A percentile compares a stretch with the other conserved stretches of the same genome.
Evolutionary conservation across 495 filamentous ascomycete species (phyloP).

Genomic region (Penicillium simplicissimum): DNA sequence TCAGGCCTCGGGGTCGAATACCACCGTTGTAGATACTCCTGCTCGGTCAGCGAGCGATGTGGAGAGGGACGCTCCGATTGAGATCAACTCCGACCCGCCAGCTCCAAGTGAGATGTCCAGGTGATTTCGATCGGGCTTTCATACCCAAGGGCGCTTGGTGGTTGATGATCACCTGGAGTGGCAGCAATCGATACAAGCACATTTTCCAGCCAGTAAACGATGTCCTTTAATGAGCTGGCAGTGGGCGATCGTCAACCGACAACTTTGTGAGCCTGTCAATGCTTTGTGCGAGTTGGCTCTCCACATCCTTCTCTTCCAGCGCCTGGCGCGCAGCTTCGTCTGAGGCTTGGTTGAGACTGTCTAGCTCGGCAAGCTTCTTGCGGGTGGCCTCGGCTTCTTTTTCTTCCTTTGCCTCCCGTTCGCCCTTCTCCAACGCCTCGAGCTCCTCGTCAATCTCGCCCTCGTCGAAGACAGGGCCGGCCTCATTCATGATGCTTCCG

Average conservation of each 20-base stretch:
- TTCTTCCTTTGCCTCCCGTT: conserved; percentile 58
- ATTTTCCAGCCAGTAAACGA: neutral
- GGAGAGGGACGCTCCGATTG: conserved; percentile 1
- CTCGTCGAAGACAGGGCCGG: conserved; percentile 67
- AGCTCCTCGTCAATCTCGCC: conserved; percentile 87
- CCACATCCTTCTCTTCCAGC: conserved; percentile 27
- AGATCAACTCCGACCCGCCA: conserved; percentile 1
- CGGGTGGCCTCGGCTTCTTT: conserved; percentile 46
- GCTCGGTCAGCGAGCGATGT: neutral
- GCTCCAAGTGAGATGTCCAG: conserved; percentile 4
- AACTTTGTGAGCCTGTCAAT: conserved; percentile 44
- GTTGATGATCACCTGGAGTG: neutral
- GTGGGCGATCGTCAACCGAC: conserved; percentile 43
- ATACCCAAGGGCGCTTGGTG: neutral
- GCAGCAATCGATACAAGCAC: neutral
- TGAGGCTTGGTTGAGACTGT: conserved; percentile 40
- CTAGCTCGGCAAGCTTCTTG: conserved; percentile 48
- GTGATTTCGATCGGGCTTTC: conserved; percentile 9
- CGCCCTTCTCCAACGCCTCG: conserved; percentile 68
- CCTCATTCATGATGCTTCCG: conserved; percentile 69
- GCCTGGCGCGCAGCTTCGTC: conserved; percentile 34
- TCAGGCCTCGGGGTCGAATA: neutral
- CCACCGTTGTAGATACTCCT: neutral
- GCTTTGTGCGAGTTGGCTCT: conserved; percentile 40
- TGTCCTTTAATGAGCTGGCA: conserved; percentile 26